Percentiles rank a stretch among this genome's conserved stretches.
Conservation (phyloP, 495 filamentous ascomycete species). For the Cenococcum geophilum region DNA sequence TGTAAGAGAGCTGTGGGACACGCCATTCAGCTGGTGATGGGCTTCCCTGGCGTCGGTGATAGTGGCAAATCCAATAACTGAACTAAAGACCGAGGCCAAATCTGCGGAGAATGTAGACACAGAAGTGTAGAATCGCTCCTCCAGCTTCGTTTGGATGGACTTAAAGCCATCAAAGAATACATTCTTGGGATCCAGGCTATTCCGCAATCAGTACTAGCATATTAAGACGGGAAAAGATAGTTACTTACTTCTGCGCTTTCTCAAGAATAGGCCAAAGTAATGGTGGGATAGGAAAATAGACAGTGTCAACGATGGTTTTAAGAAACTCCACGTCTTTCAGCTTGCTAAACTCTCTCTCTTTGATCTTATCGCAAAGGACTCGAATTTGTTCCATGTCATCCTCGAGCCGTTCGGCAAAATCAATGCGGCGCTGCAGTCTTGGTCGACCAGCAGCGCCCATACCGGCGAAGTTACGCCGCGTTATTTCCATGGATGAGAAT, state of each 20-base stretch:
- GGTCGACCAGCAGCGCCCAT: conserved; percentile 81
- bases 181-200: conserved; percentile 66
- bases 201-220: background rate
- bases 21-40: conserved; percentile 49
- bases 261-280: conserved; percentile 75
- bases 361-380: conserved; percentile 59
- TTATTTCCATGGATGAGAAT: conserved; percentile 95
- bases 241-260: conserved; percentile 57
- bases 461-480: conserved; percentile 80
- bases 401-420: conserved; percentile 73
- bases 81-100: conserved; percentile 61
- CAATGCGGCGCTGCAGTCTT: conserved; percentile 71
- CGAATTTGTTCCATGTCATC: conserved; percentile 69
- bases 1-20: conserved; percentile 45
- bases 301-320: conserved; percentile 67
- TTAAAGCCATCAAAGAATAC: conserved; percentile 61
- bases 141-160: conserved; percentile 57
- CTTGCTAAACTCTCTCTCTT: conserved; percentile 66
- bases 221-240: background rate
- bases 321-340: conserved; percentile 69
- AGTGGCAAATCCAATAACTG: conserved; percentile 54
- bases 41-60: conserved; percentile 49
- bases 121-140: conserved; percentile 67
- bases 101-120: conserved; percentile 69
- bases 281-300: conserved; percentile 83